These are phyloP conservation scores for Sporothrix humicola DNA, from an alignment of 2,329 filamentous ascomycete species.

Conservation along the genomic window DNA sequence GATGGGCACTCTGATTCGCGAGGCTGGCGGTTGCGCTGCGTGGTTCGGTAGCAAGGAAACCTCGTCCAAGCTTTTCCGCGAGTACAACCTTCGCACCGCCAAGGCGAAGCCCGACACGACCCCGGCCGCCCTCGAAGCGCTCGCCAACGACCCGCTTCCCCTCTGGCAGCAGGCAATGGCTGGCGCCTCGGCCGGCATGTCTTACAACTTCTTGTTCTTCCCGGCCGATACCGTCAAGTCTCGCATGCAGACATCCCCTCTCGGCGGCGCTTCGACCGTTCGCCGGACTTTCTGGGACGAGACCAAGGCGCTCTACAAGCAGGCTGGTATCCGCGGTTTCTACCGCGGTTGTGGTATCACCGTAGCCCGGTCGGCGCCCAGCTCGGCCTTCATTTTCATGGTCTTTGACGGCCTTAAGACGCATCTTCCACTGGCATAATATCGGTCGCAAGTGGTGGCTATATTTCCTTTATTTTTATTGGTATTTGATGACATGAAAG, in stretches of 20 bases:
- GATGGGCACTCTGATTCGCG: conserved; percentile 87
- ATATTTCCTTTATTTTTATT: not conserved
- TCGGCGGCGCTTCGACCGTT: conserved; percentile 52
- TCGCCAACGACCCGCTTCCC: conserved; percentile 64
- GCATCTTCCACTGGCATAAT: conserved; percentile 60
- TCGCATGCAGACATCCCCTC: conserved; percentile 88
- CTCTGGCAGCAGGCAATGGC: conserved; percentile 87
- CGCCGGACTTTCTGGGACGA: conserved; percentile 73
- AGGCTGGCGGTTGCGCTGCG: conserved; percentile 89
- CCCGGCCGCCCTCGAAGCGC: conserved; percentile 46
- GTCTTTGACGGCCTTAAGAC: conserved; percentile 87
- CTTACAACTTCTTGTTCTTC: conserved; percentile 97
- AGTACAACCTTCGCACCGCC: conserved; percentile 55
- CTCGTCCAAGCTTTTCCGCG: conserved; percentile 71
- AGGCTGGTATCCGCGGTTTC: conserved; percentile 80
- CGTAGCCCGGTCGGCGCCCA: conserved; percentile 83
- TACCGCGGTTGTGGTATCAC: conserved; percentile 97
- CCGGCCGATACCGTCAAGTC: conserved; percentile 98
- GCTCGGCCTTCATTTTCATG: conserved; percentile 97
- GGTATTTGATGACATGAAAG: not conserved
- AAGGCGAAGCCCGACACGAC: conserved; percentile 39
- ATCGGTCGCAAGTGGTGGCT: not conserved
- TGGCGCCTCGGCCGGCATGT: conserved; percentile 86
- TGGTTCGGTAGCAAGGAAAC: conserved; percentile 96
- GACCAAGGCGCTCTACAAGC: conserved; percentile 74